Evolutionary conservation across 352 stramenopile genomes (phyloP).

Genomic region (Pelagophyceae sp.): DNA sequence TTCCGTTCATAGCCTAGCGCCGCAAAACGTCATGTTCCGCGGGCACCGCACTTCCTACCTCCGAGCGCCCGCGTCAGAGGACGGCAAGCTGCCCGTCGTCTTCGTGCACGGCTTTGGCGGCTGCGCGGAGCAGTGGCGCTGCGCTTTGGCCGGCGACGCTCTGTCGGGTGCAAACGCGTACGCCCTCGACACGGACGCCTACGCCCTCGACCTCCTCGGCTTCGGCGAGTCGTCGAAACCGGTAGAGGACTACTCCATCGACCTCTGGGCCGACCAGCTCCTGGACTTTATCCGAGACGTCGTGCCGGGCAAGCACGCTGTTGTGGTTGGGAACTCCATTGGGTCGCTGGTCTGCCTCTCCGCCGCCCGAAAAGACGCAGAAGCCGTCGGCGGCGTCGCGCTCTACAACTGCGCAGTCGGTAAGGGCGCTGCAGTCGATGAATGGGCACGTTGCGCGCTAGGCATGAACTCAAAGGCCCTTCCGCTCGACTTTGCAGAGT

Average conservation of each 20-base stretch:
- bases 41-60: no score
- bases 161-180: no score
- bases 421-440: no score
- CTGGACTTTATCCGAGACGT: neutral
- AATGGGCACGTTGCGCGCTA: no score
- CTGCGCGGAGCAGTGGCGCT: neutral
- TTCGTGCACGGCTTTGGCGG: conserved; percentile 16
- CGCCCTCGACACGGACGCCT: neutral
- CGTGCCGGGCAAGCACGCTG: neutral
- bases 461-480: conserved; percentile 9
- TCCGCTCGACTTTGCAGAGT: neutral
- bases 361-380: neutral
- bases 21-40: no score
- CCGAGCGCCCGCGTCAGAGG: no score
- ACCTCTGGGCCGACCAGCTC: neutral
- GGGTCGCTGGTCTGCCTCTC: neutral
- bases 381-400: neutral
- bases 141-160: neutral
- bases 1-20: no score
- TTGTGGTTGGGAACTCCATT: conserved; percentile 10
- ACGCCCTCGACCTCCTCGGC: neutral
- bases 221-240: neutral
- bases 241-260: neutral
- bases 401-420: conserved; percentile 5
- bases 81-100: conserved; percentile 21